These are phyloP conservation scores for Senecio squalidus DNA, from an alignment of 140 eudicot genomes.

Conservation along the genomic window DNA sequence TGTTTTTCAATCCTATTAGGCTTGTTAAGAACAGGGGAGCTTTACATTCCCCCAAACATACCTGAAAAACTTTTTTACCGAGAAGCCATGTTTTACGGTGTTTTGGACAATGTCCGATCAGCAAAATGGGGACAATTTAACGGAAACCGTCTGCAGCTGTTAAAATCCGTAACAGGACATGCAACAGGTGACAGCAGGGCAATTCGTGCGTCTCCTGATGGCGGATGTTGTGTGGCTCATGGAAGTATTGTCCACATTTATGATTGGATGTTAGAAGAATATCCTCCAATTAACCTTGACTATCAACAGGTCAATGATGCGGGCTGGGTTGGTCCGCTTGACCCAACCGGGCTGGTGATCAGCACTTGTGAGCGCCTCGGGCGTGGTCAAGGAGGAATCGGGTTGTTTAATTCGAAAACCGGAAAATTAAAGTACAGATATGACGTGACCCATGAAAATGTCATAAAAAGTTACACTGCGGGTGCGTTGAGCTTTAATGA, in stretches of 20 bases:
- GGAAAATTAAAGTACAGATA: conserved; percentile 65
- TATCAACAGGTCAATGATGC: conserved; percentile 87
- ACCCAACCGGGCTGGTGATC: conserved; percentile 55
- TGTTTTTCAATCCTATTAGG: conserved; percentile 79
- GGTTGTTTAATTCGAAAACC: conserved; percentile 53
- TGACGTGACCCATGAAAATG: conserved; percentile 57
- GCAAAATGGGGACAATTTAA: conserved; percentile 87
- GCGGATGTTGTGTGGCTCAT: conserved; percentile 94
- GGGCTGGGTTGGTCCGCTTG: conserved; percentile 69
- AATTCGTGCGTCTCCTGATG: conserved; percentile 84
- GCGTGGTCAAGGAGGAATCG: conserved; percentile 87
- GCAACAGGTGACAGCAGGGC: conserved; percentile 84
- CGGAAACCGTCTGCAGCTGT: conserved; percentile 62
- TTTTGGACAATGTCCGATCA: conserved; percentile 62
- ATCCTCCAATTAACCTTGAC: conserved; percentile 68
- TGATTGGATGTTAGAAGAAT: conserved; percentile 93
- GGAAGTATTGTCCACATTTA: conserved; percentile 92
- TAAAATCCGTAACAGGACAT: conserved; percentile 54
- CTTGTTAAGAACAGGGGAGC: conserved; percentile 77
- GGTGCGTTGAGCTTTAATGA: conserved; percentile 67
- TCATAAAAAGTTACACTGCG: conserved; percentile 71
- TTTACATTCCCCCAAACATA: conserved; percentile 57
- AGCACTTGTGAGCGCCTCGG: conserved; percentile 85
- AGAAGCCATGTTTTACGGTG: conserved; percentile 83
- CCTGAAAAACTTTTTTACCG: conserved; percentile 61